Evolutionary conservation across 2,329 filamentous ascomycete species (phyloP), one percentile per base, ranked within the genome.

Genomic region (Colletotrichum musicola): DNA sequence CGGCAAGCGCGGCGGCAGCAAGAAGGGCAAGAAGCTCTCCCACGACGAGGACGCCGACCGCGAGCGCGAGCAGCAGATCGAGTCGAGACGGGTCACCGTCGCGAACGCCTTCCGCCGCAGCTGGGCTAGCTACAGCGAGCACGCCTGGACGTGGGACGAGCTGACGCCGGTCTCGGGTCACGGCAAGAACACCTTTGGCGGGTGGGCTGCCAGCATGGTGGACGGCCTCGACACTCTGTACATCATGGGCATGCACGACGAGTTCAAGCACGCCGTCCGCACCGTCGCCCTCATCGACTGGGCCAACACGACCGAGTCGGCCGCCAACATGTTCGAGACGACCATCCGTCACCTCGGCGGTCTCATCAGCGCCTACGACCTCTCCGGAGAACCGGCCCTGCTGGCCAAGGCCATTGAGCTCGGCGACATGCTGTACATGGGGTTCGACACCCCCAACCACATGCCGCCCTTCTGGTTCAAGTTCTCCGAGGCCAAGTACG

Each of bases 281-380:
- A 81, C 83, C 50, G 79, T 84, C n/a, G 82, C 81, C 47, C 77
- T 81, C 35, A 87, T 90, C 70, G 85, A 90, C 75, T 90, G 88
- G 78, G 79, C 81, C 16, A 85, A 82, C 7, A 84, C 84, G 4
- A 77, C 74, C 4, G 76, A 79, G 38, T 73, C 77, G 2, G 79
- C 81, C 18, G 84, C 90, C 72, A 89, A 85, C 61, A 72, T 87
- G n/a, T 91, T 91, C 71, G 89, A 91, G 75, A 90, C 89, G 7
- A 90, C 86, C 30, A 88, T 88, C 71, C 81, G 85, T 30, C 84
- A 87, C 71, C 78, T 88, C 0, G 86, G 86, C 46, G 86, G 85
- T 0, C 78, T 88, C 14, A 74, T 88, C 14, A 78, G 83, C 1
- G 85, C 86, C 1, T 86, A 87, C 69, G 86, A 88, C 66, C 77